Evolutionary conservation across 129 eudicot genomes (phyloP), one percentile per base, ranked within the genome.

Genomic region (Flaveria ramosissima): DNA sequence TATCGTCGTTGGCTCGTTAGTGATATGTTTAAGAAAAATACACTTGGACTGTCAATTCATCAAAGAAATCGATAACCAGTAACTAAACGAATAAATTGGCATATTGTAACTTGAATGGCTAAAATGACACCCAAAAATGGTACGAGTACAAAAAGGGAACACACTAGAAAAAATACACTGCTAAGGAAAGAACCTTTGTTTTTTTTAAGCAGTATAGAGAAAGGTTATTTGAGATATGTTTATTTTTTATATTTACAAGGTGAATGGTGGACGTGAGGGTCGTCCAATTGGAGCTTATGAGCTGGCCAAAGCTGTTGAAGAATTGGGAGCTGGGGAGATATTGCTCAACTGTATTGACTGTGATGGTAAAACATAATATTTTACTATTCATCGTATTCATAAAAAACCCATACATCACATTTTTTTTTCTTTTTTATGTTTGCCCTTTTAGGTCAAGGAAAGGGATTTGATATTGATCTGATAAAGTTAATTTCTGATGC

Each of bases 291-390:
- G 99, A 64, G 99, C 99, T 14, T 95, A 95, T 80, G 99, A 95
- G 92, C 96, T 95, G 81, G 99, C 99, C 9, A 95, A 89, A 88
- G 99, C 97, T 76, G 99, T 88, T 55, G 97, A 95, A 79, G 99
- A 91, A 76, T 52, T 95, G 62, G 99, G 99, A 52, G 99, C 99
- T 69, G 99, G 99, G 39, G 99, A 95, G 82, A 95, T 95, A 76
- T 81, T 95, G 78, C 89, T 95, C 15, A 95, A 95, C 77, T 95
- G 99, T 87, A 95, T 95, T 10, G 97, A 95, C 74, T 95, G 99
- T 88, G 99, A 95, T 74, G 99, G 99, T 95, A 89, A 57, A 51
- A 53, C 27, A 3, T 4, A 43, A 9, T 24, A 12, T 63, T 2
- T 16, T 72, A 32, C 19, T 17, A 52, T 30, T 30, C 16, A 45